Percentiles rank a stretch among this genome's conserved stretches.
Evolutionary conservation across 805 yeast genomes (phyloP).

Genomic region (Metschnikowia colocasiae): DNA sequence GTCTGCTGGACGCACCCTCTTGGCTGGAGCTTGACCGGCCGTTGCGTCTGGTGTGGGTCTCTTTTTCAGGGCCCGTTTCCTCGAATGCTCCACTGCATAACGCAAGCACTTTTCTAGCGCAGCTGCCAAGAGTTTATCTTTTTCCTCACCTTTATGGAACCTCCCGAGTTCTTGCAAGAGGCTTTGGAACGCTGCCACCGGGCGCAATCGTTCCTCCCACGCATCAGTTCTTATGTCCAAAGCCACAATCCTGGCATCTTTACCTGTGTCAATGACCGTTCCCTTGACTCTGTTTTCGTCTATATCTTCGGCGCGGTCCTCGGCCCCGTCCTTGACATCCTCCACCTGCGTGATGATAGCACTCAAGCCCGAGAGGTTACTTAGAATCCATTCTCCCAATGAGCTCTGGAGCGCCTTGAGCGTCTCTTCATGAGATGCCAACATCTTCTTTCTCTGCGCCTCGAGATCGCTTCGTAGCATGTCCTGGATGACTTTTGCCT

Average conservation of each 20-base stretch:
- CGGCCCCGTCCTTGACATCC: background rate
- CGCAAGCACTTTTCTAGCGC: slow-evolving; percentile 5
- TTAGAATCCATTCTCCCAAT: slow-evolving; percentile 19
- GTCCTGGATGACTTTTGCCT: slow-evolving; percentile 27
- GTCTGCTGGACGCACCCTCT: slow-evolving; percentile 10
- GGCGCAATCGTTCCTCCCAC: slow-evolving; percentile 5
- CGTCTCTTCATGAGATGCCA: slow-evolving; percentile 11
- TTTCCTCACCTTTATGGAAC: background rate
- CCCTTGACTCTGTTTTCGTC: no score
- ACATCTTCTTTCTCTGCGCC: slow-evolving; percentile 13
- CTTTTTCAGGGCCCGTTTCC: slow-evolving; percentile 4
- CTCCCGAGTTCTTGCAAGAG: slow-evolving; percentile 1
- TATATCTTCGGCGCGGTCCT: background rate
- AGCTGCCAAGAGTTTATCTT: background rate
- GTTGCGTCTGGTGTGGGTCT: slow-evolving; percentile 7
- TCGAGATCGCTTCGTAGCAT: slow-evolving; percentile 25
- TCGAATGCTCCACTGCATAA: slow-evolving; percentile 2
- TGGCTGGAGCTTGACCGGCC: slow-evolving; percentile 5
- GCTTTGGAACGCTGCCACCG: slow-evolving; percentile 4
- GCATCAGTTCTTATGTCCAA: background rate
- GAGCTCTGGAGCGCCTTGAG: slow-evolving; percentile 9
- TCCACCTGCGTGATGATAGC: background rate
- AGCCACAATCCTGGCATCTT: background rate
- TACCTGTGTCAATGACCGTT: background rate
- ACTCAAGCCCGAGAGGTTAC: slow-evolving; percentile 2